These are phyloP conservation scores for Colletotrichum endophyticum DNA, from an alignment of 2,329 filamentous ascomycete genomes.

Conservation along the genomic window DNA sequence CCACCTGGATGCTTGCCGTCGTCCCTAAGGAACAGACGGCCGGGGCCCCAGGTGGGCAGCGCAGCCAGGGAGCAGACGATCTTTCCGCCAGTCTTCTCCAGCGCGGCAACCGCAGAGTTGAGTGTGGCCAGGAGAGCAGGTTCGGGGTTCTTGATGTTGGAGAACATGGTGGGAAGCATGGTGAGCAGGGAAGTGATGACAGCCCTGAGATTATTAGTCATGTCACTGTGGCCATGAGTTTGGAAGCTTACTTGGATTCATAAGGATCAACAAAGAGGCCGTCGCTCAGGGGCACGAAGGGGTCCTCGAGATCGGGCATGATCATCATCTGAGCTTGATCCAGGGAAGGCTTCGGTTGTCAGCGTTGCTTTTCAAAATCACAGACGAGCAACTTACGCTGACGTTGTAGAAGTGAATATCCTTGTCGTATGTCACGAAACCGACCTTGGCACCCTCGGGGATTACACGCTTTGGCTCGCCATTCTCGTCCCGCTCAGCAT, in stretches of 20 bases:
- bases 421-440: slow-evolving; percentile 95
- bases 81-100: slow-evolving; percentile 89
- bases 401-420: slow-evolving; percentile 99
- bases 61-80: slow-evolving; percentile 85
- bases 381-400: slow-evolving; percentile 62
- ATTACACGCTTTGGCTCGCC: slow-evolving; percentile 62
- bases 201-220: slow-evolving; percentile 47
- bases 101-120: slow-evolving; percentile 81
- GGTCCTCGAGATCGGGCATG: slow-evolving; percentile 96
- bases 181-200: slow-evolving; percentile 89
- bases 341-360: slow-evolving; percentile 62
- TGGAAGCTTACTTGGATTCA: slow-evolving; percentile 72
- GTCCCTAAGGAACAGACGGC: slow-evolving; percentile 83
- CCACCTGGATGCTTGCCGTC: slow-evolving; percentile 85
- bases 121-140: slow-evolving; percentile 85
- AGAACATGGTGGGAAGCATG: slow-evolving; percentile 85
- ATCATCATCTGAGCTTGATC: slow-evolving; percentile 97
- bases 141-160: slow-evolving; percentile 86
- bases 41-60: slow-evolving; percentile 92
- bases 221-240: background rate
- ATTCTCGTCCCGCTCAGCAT: slow-evolving; percentile 57
- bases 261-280: slow-evolving; percentile 94
- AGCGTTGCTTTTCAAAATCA: background rate
- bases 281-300: slow-evolving; percentile 89
- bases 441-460: slow-evolving; percentile 83